These are phyloP conservation scores for Neofusicoccum laricinum DNA, from an alignment of 2,329 filamentous ascomycete genomes.

Conservation along the genomic window DNA sequence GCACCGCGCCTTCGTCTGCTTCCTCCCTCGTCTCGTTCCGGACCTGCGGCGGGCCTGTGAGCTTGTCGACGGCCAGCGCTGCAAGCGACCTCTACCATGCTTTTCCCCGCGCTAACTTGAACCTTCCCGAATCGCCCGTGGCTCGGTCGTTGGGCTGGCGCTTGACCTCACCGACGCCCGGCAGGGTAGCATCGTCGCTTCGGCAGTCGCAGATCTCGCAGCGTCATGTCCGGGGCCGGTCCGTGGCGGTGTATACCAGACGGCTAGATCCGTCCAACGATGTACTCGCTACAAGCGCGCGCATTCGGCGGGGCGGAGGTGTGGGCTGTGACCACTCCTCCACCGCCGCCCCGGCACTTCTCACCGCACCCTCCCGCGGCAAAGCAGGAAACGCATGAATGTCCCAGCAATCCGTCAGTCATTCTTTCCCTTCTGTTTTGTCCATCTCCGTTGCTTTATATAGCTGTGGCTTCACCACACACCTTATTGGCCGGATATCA, in stretches of 20 bases:
- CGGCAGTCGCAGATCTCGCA: neutral
- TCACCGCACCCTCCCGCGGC: neutral
- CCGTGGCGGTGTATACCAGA: neutral
- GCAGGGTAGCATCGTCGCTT: neutral
- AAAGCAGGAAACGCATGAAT: constrained; percentile 1
- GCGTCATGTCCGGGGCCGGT: neutral
- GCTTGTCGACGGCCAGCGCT: neutral
- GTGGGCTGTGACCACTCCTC: neutral
- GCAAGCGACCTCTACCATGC: neutral
- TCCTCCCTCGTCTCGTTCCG: neutral
- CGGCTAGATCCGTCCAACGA: neutral
- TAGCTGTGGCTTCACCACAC: neutral
- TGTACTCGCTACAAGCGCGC: neutral
- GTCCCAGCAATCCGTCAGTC: neutral
- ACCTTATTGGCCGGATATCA: neutral
- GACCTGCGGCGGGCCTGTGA: neutral
- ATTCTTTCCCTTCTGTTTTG: constrained; percentile 4
- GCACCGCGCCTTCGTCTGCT: neutral
- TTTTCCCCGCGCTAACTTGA: neutral
- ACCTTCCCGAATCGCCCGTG: neutral
- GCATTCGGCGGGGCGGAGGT: neutral
- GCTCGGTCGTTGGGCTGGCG: neutral
- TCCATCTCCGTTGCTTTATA: neutral
- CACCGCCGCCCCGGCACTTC: neutral
- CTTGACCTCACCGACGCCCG: neutral